Percentiles rank a stretch among this genome's conserved stretches.
Conservation (phyloP, 768 basidiomycete genomes). For the Tephrocybe sp. region DNA sequence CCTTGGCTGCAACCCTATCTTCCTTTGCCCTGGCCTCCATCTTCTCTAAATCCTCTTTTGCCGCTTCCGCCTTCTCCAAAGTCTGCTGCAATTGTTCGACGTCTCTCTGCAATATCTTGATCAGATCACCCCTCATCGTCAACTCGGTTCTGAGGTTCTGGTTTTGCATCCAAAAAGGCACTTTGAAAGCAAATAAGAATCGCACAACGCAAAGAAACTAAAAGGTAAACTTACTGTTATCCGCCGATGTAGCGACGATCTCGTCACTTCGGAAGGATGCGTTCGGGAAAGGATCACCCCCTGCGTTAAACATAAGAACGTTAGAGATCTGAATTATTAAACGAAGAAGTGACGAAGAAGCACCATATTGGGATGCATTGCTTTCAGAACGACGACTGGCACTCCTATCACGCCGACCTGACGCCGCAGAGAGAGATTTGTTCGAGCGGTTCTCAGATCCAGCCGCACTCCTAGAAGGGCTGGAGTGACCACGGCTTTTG, state of each 20-base stretch:
- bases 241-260: not conserved
- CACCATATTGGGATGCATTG: too few relatives aligned
- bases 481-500: not conserved
- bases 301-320: not conserved
- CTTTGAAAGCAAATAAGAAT: not conserved
- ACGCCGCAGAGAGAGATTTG: not conserved
- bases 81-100: not conserved
- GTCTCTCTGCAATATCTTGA: not conserved
- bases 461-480: not conserved
- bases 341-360: not conserved
- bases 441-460: not conserved
- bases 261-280: too few relatives aligned
- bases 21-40: not conserved
- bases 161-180: too few relatives aligned
- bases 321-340: not conserved
- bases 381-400: not conserved
- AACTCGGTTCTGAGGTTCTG: not conserved
- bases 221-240: not conserved
- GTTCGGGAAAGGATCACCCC: too few relatives aligned
- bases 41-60: not conserved
- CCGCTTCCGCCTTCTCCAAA: not conserved
- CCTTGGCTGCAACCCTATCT: not conserved
- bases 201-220: not conserved
- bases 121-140: not conserved
- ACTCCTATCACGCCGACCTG: not conserved